phyloP scores from a whole-genome alignment of 257 asterid species.

The Eustoma russellianum region DNA sequence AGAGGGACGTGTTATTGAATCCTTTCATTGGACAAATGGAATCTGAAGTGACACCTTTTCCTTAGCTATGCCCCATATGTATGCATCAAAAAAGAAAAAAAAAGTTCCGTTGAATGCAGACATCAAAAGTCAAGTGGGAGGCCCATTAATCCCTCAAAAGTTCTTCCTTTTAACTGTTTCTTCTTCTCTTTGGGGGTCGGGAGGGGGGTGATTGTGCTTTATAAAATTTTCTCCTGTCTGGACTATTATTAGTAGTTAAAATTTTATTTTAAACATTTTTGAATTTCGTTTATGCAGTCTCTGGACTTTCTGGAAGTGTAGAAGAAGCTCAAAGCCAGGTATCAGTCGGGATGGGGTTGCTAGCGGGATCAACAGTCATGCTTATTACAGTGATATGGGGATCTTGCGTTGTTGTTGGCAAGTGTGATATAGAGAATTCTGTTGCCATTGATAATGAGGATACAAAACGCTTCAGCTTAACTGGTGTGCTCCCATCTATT shows the following conservation, averaged over 20 bases:
- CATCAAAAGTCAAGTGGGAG: no score
- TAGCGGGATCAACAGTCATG: conserved; percentile 87
- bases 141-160: no score
- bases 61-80: no score
- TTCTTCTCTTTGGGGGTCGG: no score
- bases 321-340: conserved; percentile 79
- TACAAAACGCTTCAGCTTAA: conserved; percentile 44
- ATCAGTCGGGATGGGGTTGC: conserved; percentile 75
- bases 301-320: conserved; percentile 58
- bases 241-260: neutral
- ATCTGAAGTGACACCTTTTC: no score
- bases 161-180: no score
- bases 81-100: no score
- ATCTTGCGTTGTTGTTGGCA: conserved; percentile 63
- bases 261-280: neutral
- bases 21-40: no score
- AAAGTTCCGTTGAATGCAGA: no score
- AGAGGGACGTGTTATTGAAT: no score
- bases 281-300: conserved; percentile 33
- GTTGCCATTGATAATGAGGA: conserved; percentile 44
- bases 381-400: conserved; percentile 80
- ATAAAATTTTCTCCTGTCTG: neutral
- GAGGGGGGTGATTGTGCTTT: no score
- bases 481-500: conserved; percentile 28
- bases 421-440: conserved; percentile 45